Evolutionary conservation across 306 rosid genomes (phyloP), one percentile per base, ranked within the genome.

Genomic region (Trifolium subterraneum): DNA sequence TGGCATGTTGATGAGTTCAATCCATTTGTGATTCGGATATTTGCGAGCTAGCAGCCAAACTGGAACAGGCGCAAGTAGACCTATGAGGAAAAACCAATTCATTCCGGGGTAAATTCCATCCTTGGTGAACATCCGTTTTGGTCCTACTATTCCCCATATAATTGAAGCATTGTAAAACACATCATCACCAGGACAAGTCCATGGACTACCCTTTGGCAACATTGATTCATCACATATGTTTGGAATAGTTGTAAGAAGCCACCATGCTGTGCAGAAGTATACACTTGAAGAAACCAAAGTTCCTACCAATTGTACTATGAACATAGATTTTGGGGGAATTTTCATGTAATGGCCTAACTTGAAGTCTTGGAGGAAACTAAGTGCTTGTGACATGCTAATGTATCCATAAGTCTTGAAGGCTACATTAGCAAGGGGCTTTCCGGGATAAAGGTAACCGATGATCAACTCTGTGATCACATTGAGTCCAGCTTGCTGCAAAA

Each of bases 301-400:
- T 67, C 93, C 90, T 25, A 62, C 86, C 44, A 92, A 70, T 88
- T 90, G 95, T 4, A 56, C 87, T 2, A 85, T 4, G 82, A 87
- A 93, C 96, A 93, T 89, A 35, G 93, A 75, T 55, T 76, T 87
- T 15, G 95, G 97, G 63, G 98, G 96, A 70, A 90, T 86, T 75
- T 93, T 93, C 97, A 89, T 93, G 64, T 93, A 93, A 77, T 90
- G 97, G 59, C 97, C 97, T 31, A 93, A 61, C 73, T 89, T 90
- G 88, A 93, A 87, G 81, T 90, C 98, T 3, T 11, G 1, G 6
- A 89, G 68, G 64, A 90, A 90, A 15, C 0, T 1, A 18, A 93
- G 86, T 36, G 92, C 97, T 20, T 90, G 97, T 9, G 88, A 1
- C 97, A 87, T 86, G 86, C 96, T 93, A 35, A 90, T 87, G 71